A percentile compares a stretch with the other conserved stretches of the same genome.
Conservation (phyloP, 208 protist genomes). For the Leishmania tarentolae region DNA sequence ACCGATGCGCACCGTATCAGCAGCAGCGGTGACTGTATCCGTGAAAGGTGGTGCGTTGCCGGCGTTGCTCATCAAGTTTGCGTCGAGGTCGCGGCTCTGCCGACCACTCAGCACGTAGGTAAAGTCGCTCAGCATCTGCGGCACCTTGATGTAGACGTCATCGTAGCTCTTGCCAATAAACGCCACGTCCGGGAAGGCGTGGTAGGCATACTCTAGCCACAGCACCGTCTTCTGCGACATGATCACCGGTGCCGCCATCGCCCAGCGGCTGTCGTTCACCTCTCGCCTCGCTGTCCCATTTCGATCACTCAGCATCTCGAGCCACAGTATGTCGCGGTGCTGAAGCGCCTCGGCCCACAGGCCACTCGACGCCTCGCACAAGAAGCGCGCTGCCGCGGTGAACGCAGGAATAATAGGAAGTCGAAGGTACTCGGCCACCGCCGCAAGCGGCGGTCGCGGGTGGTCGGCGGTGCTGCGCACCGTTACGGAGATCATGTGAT, state of each 20-base stretch:
- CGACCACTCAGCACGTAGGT: slow-evolving; percentile 5
- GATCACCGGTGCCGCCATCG: slow-evolving; percentile 30
- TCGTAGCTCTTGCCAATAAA: slow-evolving; percentile 49
- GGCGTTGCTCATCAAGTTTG: no score
- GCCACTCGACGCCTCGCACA: slow-evolving; percentile 26
- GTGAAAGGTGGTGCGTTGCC: not conserved
- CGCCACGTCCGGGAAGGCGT: slow-evolving; percentile 26
- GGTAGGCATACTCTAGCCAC: slow-evolving; percentile 41
- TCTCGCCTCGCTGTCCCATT: slow-evolving; percentile 11
- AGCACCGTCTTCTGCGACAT: slow-evolving; percentile 48
- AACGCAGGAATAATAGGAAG: slow-evolving; percentile 10
- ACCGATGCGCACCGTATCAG: not conserved
- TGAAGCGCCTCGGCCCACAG: slow-evolving; percentile 33
- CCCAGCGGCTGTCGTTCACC: slow-evolving; percentile 26
- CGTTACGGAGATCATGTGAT: not conserved
- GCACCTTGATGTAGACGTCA: slow-evolving; percentile 42
- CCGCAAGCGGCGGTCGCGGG: not conserved
- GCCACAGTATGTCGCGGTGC: slow-evolving; percentile 30
- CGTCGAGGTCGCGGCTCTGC: not conserved
- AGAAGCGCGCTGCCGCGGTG: slow-evolving; percentile 16
- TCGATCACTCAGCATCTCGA: slow-evolving; percentile 39
- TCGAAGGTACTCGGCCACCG: not conserved
- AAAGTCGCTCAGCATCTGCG: slow-evolving; percentile 44
- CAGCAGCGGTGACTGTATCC: not conserved
- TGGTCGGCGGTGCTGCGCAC: not conserved